Percentiles rank a stretch among this genome's conserved stretches.
Evolutionary conservation across 176 grass and related monocot genomes (phyloP).

Genomic region (Avena insularis): DNA sequence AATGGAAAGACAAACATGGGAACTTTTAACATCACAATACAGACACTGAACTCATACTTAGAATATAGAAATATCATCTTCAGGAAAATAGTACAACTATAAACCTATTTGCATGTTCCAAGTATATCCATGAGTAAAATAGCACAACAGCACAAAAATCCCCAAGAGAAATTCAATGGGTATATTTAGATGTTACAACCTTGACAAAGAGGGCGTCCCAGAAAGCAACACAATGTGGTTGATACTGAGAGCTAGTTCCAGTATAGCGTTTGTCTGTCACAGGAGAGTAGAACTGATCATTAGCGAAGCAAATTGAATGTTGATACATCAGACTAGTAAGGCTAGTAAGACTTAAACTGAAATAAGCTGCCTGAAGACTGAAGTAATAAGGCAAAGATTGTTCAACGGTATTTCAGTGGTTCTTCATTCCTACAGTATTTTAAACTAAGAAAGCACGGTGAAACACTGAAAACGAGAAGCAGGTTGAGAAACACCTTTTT

Average conservation of each 20-base stretch:
- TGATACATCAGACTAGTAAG: slow-evolving; percentile 36
- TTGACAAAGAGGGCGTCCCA: slow-evolving; percentile 95
- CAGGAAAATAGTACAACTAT: background rate
- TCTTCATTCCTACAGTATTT: slow-evolving; percentile 4
- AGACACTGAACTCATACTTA: slow-evolving; percentile 23
- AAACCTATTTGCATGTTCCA: slow-evolving; percentile 30
- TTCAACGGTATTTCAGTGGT: slow-evolving; percentile 1
- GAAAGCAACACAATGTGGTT: slow-evolving; percentile 81
- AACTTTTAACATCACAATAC: slow-evolving; percentile 11
- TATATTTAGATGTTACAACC: slow-evolving; percentile 67
- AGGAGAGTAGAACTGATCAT: background rate
- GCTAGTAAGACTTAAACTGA: slow-evolving; percentile 23
- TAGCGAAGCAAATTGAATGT: slow-evolving; percentile 25
- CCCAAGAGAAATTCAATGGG: slow-evolving; percentile 34
- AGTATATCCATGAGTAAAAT: background rate
- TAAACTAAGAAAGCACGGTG: slow-evolving; percentile 9
- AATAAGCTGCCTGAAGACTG: slow-evolving; percentile 21
- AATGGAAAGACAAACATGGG: slow-evolving; percentile 26
- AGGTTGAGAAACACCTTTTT: slow-evolving; percentile 14
- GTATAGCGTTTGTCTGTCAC: slow-evolving; percentile 75
- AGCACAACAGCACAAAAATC: slow-evolving; percentile 18
- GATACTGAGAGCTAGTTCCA: slow-evolving; percentile 68
- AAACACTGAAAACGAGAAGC: background rate
- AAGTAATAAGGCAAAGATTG: slow-evolving; percentile 29
- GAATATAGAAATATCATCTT: slow-evolving; percentile 23